Conservation (phyloP, 139 green algal genomes). For the Klebsormidium nitens region DNA sequence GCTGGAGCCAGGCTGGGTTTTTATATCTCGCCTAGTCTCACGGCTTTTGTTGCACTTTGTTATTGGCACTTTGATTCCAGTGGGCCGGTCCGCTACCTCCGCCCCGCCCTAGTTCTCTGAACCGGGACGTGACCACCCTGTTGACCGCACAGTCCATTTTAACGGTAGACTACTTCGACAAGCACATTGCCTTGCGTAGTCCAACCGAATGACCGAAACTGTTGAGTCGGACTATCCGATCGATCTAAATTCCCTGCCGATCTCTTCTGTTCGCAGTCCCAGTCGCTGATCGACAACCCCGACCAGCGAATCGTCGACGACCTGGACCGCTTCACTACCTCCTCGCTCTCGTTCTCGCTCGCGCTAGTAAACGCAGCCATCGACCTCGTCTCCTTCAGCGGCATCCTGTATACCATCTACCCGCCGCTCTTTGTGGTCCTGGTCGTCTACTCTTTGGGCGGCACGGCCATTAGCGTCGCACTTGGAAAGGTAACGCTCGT, state of each 20-base stretch:
- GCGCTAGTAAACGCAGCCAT: slow-evolving; percentile 77
- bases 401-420: slow-evolving; percentile 97
- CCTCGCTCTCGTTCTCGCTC: slow-evolving; percentile 70
- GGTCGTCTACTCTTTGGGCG: slow-evolving; percentile 82
- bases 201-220: no score
- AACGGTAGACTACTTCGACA: no score
- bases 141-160: no score
- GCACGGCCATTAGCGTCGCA: slow-evolving; percentile 68
- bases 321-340: slow-evolving; percentile 75
- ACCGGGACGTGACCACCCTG: no score
- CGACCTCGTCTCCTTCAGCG: slow-evolving; percentile 91
- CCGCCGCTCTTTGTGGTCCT: slow-evolving; percentile 91
- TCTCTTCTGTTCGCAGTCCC: slow-evolving; percentile 3
- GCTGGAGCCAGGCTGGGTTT: slow-evolving; percentile 4
- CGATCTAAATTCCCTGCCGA: no score
- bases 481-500: slow-evolving; percentile 58
- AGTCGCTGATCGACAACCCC: slow-evolving; percentile 51
- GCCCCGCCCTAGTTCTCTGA: no score
- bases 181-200: no score
- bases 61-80: no score
- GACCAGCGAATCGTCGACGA: slow-evolving; percentile 53
- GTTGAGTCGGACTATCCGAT: no score
- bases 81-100: no score
- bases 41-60: no score
- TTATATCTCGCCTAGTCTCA: no score